Evolutionary conservation across 1,284 basidiomycete species (phyloP), one percentile per base, ranked within the genome.

Genomic region (Pisolithus thermaeus): DNA sequence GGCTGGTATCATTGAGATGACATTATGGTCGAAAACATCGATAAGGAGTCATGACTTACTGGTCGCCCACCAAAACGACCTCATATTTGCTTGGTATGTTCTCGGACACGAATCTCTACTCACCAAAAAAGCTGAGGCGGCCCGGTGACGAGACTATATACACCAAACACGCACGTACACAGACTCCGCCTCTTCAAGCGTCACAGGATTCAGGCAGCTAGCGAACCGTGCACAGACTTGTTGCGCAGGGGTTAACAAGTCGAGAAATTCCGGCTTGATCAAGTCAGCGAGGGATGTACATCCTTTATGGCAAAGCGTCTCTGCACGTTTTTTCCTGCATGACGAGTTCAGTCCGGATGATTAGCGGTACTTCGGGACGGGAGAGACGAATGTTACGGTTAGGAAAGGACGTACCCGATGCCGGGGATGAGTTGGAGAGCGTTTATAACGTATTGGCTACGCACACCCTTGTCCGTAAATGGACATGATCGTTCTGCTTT

Each of bases 41-140:
- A 16, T 14, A 35, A 30, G 30, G 12, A 35, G 12, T 12, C 12
- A 14, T 35, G 6, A 64, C 80, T 61, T 58, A 83, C 81, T 80
- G 78, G 60, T 70, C 70, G 14, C 80, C 82, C 0, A 69, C 68
- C 18, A 79, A 58, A 22, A 72, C 56, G 20, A 78, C 52, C 52
- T 79, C 73, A 55, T 73, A 77, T 36, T 70, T 70, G n/a, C 69
- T 57, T 20, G 74, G 70, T 7, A 82, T 56, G 51, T 70, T 70
- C 9, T 73, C 64, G 30, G 65, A 66, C 47, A 79, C 69, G 42
- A 77, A 77, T 50, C 69, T 63, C 77, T 80, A 46, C 32, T 35
- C 32, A 37, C 3, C 8, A 6, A 28, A 7, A 42, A n/a, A 7
- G n/a, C 7, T 16, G 14, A 32, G 14, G 20, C 14, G 30, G 14